phyloP scores from a whole-genome alignment of 2,329 filamentous ascomycete genomes.

The Pseudocercospora musae region DNA sequence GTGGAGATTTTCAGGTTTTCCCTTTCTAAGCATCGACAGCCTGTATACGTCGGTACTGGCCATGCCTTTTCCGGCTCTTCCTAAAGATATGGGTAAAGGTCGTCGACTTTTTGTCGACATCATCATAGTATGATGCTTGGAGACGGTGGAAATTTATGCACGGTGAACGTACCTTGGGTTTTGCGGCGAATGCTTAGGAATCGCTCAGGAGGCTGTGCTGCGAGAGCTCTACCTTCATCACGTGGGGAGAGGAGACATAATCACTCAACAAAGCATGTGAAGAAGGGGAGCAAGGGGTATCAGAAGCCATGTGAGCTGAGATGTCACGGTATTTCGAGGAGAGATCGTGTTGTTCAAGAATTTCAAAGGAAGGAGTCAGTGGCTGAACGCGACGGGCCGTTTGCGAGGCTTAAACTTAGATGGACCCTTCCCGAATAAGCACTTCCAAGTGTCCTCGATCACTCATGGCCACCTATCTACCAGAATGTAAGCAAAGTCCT shows the following conservation, averaged over 20 bases:
- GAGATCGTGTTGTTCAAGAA: neutral
- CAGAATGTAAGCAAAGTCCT: neutral
- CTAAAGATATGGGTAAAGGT: conserved; percentile 40
- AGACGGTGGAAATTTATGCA: conserved; percentile 1
- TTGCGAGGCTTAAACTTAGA: neutral
- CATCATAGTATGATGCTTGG: conserved; percentile 32
- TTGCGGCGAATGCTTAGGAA: neutral
- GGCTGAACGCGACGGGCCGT: neutral
- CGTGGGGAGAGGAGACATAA: neutral
- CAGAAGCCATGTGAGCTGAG: neutral
- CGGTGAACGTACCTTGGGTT: neutral
- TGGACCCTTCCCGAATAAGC: neutral
- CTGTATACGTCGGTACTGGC: conserved; percentile 47
- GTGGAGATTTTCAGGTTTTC: conserved; percentile 22
- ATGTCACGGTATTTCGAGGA: neutral
- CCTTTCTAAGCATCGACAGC: conserved; percentile 51
- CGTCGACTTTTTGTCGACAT: conserved; percentile 24
- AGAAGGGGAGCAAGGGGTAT: neutral
- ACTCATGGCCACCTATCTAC: neutral
- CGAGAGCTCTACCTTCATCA: no score
- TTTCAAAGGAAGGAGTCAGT: neutral
- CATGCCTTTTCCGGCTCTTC: conserved; percentile 55
- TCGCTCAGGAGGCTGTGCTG: neutral
- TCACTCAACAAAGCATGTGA: neutral
- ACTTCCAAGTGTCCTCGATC: neutral